These are phyloP conservation scores for Graphiopsis chlorocephala DNA, from an alignment of 2,329 filamentous ascomycete genomes.

Conservation along the genomic window DNA sequence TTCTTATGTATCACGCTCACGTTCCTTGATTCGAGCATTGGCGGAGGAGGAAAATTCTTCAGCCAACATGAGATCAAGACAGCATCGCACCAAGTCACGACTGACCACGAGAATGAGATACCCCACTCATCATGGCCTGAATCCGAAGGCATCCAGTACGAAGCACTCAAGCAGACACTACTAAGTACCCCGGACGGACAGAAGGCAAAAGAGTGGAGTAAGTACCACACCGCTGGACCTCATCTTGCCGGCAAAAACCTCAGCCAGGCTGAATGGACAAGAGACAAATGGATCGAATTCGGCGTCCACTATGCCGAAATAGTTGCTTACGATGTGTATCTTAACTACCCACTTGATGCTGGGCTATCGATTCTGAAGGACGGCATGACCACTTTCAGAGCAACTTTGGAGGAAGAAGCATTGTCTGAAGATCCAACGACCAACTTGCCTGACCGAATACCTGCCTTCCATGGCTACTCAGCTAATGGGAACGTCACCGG, in stretches of 20 bases:
- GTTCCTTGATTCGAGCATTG: conserved; percentile 39
- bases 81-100: neutral
- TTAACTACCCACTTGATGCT: conserved; percentile 51
- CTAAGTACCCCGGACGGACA: conserved; percentile 52
- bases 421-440: conserved; percentile 80
- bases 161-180: conserved; percentile 56
- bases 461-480: conserved; percentile 93
- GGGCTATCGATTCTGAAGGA: conserved; percentile 44
- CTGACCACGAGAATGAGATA: conserved; percentile 20
- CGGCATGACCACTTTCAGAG: conserved; percentile 42
- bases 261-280: conserved; percentile 52
- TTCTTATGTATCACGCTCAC: conserved; percentile 38
- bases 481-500: conserved; percentile 88
- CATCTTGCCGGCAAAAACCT: conserved; percentile 53
- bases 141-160: conserved; percentile 49
- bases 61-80: conserved; percentile 31
- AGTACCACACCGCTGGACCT: conserved; percentile 51
- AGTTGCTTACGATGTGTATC: conserved; percentile 50
- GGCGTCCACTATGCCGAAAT: conserved; percentile 44
- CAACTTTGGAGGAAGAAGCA: conserved; percentile 78
- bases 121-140: conserved; percentile 41
- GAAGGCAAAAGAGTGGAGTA: conserved; percentile 51
- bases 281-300: conserved; percentile 48
- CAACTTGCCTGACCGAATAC: conserved; percentile 67
- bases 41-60: conserved; percentile 32